Evolutionary conservation across 306 rosid species (phyloP), one percentile per base, ranked within the genome.

Genomic region (Sechiopsis laciniata): DNA sequence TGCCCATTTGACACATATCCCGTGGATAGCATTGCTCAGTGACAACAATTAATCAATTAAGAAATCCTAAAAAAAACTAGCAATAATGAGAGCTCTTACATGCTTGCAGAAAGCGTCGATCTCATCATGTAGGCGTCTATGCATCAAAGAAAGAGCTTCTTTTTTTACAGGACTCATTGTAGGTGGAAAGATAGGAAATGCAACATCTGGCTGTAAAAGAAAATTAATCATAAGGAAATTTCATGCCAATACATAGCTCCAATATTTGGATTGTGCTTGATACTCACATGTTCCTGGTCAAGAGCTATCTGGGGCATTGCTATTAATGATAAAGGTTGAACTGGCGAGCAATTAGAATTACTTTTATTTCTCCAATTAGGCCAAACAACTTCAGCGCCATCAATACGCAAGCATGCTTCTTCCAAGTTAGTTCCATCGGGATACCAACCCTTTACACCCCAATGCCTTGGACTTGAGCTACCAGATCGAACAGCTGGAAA

Each of bases 321-420:
- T 82, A 92, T 87, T 75, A 92, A 61, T 75, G 97, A 88, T 79
- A 90, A 84, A 79, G 97, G 92, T 78, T 92, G 97, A 84, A 90
- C 84, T 83, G 89, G 80, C 26, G 97, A 85, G 58, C 80, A 85
- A 62, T 84, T 87, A 26, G 96, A 78, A 78, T 87, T 84, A 81
- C 60, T 90, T 75, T 85, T 92, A 80, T 79, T 80, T 87, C 97
- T 87, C 96, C 96, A 90, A 62, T 87, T 82, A 69, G 97, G 96
- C 97, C 97, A 90, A 71, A 92, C 90, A 85, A 92, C 96, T 90
- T 92, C 97, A 75, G 95, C 92, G 68, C 97, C 96, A 77, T 92
- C 96, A 87, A 84, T 87, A 66, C 87, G 83, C 75, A 88, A 84
- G 81, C 90, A 85, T 75, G 87, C 87, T 74, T 92, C 97, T 74